Base-by-base conservation (phyloP, 371 early-diverging fungal species). In the Syncephalis plumigaleata region DNA sequence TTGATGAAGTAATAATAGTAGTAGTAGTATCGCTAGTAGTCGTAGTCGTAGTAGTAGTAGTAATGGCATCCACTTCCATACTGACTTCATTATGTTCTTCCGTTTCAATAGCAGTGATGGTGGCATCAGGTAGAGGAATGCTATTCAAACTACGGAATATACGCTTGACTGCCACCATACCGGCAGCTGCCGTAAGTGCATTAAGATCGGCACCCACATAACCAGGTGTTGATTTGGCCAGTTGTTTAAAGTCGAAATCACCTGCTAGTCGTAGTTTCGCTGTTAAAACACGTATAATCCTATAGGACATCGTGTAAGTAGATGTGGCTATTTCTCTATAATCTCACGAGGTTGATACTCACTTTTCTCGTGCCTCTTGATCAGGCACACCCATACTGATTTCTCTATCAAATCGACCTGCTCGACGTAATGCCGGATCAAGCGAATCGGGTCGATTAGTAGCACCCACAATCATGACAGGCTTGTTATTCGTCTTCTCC, bases 141-240 rank as follows among this genome's bases (percentile, higher is more conserved):
- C 68, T 64, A 37, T 65, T 66, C 38, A 94, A 63, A 36, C 74
- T 58, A 58, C 87, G 69, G 64, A 90, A 87, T 48, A 98, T 88
- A 49, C 98, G 79, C 59, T 86, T 75, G 42, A 97, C 79, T 23
- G 98, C 92, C 59, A 90, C 72, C 51, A 94, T 75, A 42, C 98
- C 98, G 0, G 99, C 99, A n/a, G 96, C 91, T 0, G 91, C 75
- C 2, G 91, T 89, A 42, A 99, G 67, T 1, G 97, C 93, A 36
- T 87, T 89, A 44, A 99, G 68, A 71, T 99, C 99, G 4, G 97
- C 96, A 37, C 99, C 99, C 2, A 98, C 98, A 66, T 91, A 98
- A 8, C 99, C 99, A 17, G 98, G 98, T 0, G 96, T 94, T 52
- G 86, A 70, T 52, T 86, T 85, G 13, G 99, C 93, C 17, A 99